Evolutionary conservation across 2,329 filamentous ascomycete genomes (phyloP), one percentile per base, ranked within the genome.

Genomic region (Canariomyces notabilis): DNA sequence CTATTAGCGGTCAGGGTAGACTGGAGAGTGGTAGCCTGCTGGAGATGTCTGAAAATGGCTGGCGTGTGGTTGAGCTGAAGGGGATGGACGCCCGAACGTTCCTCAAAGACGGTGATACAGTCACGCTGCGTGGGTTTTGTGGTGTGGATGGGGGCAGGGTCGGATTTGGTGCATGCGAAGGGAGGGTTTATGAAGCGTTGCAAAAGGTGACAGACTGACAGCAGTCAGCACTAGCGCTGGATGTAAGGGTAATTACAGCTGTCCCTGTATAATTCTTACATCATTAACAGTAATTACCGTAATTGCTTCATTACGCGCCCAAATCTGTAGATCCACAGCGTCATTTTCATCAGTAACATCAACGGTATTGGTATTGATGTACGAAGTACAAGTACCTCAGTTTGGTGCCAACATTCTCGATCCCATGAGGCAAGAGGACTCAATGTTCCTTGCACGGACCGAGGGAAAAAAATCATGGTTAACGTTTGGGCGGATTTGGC

Each of bases 1-100:
- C 87, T 1, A 91, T 93, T 57, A 74, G 71, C 56, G 72, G 72
- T 3, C 63, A 67, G 4, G 63, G 59, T 4, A 53, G 48, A 0
- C 42, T 57, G 1, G 54, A 54, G 5, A 63, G 71, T 26, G 72
- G 72, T 6, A 70, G 70, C 50, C 49, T 75, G 45, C 57, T 74
- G 15, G 72, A 75, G 61, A 61, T 72, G 60, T 72, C 61, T 18
- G 63, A 68, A 40, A 65, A 64, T n/a, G 72, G 72, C 6, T 71
- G 69, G 61, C 66, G 66, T 50, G 64, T 69, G 11, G 55, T 73
- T 16, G 56, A 67, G 51, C 61, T 73, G 19, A 56, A 57, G 18
- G 66, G 66, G 7, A 68, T 67, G 62, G 65, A 68, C 31, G 59
- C 61, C 6, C 65, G 71, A 11, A 65, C 59, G 22, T 74, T 73